These are phyloP conservation scores for Apiospora hydei DNA, from an alignment of 2,329 filamentous ascomycete genomes.

Conservation along the genomic window DNA sequence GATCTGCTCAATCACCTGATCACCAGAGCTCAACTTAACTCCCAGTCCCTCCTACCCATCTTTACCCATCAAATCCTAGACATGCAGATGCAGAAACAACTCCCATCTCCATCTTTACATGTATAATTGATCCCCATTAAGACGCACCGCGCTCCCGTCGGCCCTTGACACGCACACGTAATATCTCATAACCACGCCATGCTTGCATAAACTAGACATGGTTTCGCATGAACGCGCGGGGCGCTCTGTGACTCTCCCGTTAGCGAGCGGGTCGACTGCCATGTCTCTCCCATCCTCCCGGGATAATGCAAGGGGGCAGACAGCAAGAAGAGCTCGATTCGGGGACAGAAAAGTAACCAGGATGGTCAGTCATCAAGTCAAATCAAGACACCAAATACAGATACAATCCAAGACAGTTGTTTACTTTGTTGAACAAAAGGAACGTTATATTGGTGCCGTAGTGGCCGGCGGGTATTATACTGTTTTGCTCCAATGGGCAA, in stretches of 20 bases:
- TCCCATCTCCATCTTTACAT: background rate
- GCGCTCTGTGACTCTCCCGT: background rate
- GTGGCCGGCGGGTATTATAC: slow-evolving; percentile 22
- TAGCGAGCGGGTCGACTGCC: background rate
- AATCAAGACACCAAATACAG: background rate
- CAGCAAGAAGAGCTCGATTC: background rate
- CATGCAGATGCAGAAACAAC: background rate
- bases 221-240: slow-evolving; percentile 3
- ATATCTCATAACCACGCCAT: background rate
- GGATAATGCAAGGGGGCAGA: background rate
- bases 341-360: background rate
- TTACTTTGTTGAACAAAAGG: slow-evolving; percentile 19
- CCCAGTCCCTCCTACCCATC: background rate
- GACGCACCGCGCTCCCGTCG: too few species aligned
- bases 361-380: background rate
- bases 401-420: background rate
- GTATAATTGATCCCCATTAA: background rate
- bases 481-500: background rate
- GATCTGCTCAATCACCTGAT: too few species aligned
- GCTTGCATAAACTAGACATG: background rate
- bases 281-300: background rate
- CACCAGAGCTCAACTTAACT: too few species aligned
- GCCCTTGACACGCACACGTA: background rate
- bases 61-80: background rate
- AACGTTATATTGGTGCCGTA: slow-evolving; percentile 21